Evolutionary conservation across 331 rosid genomes (phyloP).

Genomic region (Malus hybrid): DNA sequence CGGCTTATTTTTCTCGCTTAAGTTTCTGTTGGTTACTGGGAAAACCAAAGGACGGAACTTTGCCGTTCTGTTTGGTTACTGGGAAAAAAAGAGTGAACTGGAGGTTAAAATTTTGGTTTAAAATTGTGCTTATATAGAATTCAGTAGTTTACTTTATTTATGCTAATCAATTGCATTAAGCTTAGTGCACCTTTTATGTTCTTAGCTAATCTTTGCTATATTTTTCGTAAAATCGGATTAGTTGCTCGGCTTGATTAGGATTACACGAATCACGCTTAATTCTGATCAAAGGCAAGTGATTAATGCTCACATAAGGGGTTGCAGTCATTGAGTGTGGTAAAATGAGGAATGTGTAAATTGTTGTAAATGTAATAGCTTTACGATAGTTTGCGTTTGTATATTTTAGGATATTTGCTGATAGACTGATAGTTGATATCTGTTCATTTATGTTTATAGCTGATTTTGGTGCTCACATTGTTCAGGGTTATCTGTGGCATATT

Average conservation of each 20-base stretch:
- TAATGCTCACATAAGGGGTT: not conserved
- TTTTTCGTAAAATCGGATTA: not conserved
- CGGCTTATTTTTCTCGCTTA: not conserved
- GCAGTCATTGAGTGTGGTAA: not conserved
- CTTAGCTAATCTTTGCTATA: not conserved
- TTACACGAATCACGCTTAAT: not conserved
- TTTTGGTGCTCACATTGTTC: not conserved
- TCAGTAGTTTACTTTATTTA: not conserved
- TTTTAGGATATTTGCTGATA: not conserved
- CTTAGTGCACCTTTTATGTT: not conserved
- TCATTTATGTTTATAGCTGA: conserved; percentile 1
- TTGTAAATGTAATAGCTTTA: not conserved
- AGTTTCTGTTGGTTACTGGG: not conserved
- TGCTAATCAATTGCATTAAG: not conserved
- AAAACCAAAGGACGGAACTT: not conserved
- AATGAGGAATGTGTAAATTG: not conserved
- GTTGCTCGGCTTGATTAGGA: not conserved
- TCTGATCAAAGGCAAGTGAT: not conserved
- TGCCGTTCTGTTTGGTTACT: not conserved
- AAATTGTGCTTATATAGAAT: not conserved
- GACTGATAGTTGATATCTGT: not conserved
- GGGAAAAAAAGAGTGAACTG: not conserved
- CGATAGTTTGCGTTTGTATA: not conserved
- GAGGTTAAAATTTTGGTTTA: not conserved
- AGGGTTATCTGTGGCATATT: conserved; percentile 75